A percentile compares a stretch with the other conserved stretches of the same genome.
Conservation (phyloP, 331 rosid genomes). For the Dryas integrifolia region DNA sequence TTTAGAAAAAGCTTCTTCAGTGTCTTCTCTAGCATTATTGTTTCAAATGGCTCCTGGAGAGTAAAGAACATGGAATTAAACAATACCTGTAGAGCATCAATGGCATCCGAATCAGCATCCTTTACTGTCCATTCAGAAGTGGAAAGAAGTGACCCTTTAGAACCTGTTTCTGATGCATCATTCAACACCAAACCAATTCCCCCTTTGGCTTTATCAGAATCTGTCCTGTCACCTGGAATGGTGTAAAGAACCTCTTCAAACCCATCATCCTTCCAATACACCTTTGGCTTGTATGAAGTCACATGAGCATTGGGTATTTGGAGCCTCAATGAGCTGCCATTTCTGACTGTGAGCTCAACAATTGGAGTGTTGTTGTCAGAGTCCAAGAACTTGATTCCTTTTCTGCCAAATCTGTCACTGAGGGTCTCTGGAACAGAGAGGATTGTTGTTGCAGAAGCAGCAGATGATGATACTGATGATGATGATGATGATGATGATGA, state of each 20-base stretch:
- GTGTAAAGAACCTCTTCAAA: conserved; percentile 77
- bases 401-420: conserved; percentile 61
- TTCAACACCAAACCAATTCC: conserved; percentile 80
- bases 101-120: conserved; percentile 80
- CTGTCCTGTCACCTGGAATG: conserved; percentile 37
- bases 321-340: conserved; percentile 80
- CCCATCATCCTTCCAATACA: conserved; percentile 84
- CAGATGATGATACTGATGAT: conserved; percentile 30
- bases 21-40: neutral
- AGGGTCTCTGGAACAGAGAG: conserved; percentile 50
- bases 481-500: conserved; percentile 34
- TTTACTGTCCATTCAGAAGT: conserved; percentile 66
- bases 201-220: conserved; percentile 51
- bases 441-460: conserved; percentile 25
- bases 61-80: too few species aligned
- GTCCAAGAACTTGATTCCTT: conserved; percentile 75
- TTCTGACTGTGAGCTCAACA: conserved; percentile 71
- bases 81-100: conserved; percentile 86
- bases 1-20: neutral
- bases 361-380: conserved; percentile 44
- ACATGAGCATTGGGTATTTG: conserved; percentile 83
- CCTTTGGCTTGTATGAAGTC: conserved; percentile 85
- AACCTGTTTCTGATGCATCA: conserved; percentile 44
- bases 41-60: neutral
- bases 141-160: conserved; percentile 43